Percentiles rank a stretch among this genome's conserved stretches.
Conservation (phyloP, 192 early-diverging fungal species). For the Coemansia asiatica region DNA sequence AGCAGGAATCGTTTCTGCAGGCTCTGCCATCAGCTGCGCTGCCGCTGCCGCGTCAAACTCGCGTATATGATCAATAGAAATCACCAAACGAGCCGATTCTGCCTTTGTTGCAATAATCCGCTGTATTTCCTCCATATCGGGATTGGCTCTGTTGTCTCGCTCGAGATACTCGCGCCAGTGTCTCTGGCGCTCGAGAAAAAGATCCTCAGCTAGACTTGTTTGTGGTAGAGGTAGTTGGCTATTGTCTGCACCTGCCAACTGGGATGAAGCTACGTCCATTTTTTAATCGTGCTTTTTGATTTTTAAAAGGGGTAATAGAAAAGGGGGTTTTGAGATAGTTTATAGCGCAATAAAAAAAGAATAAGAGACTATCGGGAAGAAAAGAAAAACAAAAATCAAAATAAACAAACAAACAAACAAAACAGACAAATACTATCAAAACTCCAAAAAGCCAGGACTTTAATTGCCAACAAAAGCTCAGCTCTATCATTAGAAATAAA, state of each 20-base stretch:
- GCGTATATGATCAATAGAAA: constrained; percentile 89
- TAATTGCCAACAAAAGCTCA: too few relatives aligned
- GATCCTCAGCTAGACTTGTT: constrained; percentile 46
- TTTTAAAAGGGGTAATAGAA: too few relatives aligned
- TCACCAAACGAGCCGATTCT: constrained; percentile 62
- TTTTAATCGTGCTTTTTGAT: too few relatives aligned
- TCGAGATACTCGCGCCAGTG: constrained; percentile 51
- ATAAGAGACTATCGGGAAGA: neutral
- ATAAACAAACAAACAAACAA: constrained; percentile 1
- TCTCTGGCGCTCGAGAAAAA: constrained; percentile 47
- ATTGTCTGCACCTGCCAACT: constrained; percentile 18
- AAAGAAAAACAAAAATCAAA: neutral
- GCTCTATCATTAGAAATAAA: too few relatives aligned
- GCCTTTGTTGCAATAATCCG: constrained; percentile 7
- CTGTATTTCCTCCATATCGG: constrained; percentile 38
- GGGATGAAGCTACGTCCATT: constrained; percentile 27
- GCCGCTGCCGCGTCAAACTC: constrained; percentile 71
- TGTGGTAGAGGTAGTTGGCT: constrained; percentile 31
- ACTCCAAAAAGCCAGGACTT: too few relatives aligned
- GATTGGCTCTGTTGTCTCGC: constrained; percentile 54
- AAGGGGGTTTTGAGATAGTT: neutral
- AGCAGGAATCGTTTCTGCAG: constrained; percentile 81
- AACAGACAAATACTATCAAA: neutral
- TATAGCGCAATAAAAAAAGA: neutral
- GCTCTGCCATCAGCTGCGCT: constrained; percentile 67